These are phyloP conservation scores for Apiotrichum akiyoshidainum DNA, from an alignment of 1,284 basidiomycete genomes.

Conservation along the genomic window DNA sequence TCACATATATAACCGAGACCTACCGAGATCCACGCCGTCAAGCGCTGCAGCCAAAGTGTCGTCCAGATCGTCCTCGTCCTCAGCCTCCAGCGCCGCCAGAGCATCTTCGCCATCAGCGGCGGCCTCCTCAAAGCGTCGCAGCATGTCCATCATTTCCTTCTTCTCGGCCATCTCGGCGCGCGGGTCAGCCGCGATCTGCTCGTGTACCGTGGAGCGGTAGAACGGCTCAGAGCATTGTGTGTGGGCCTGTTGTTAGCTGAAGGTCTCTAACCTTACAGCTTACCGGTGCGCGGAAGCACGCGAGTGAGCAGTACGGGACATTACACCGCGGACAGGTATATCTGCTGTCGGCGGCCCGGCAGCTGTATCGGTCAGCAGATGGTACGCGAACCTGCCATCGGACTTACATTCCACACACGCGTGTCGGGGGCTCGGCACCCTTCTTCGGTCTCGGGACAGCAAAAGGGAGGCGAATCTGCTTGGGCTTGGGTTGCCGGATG, in stretches of 20 bases:
- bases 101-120: conserved; percentile 31
- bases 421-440: conserved; percentile 18
- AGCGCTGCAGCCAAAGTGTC: conserved; percentile 29
- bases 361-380: conserved; percentile 26
- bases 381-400: background rate
- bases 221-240: conserved; percentile 51
- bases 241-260: conserved; percentile 32
- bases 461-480: conserved; percentile 45
- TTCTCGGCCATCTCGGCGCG: conserved; percentile 40
- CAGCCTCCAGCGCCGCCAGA: conserved; percentile 27
- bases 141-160: conserved; percentile 47
- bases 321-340: conserved; percentile 52
- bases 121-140: conserved; percentile 45
- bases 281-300: conserved; percentile 45
- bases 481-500: conserved; percentile 45
- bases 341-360: conserved; percentile 39
- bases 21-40: conserved; percentile 42
- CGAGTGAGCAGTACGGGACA: conserved; percentile 48
- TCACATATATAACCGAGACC: background rate
- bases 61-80: conserved; percentile 33
- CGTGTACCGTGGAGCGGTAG: conserved; percentile 42
- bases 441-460: conserved; percentile 37
- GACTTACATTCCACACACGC: conserved; percentile 46
- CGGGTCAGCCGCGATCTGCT: conserved; percentile 38
- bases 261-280: background rate